These are phyloP conservation scores for Chenopodium berlandieri DNA, from an alignment of 148 eudicot species.

Conservation along the genomic window DNA sequence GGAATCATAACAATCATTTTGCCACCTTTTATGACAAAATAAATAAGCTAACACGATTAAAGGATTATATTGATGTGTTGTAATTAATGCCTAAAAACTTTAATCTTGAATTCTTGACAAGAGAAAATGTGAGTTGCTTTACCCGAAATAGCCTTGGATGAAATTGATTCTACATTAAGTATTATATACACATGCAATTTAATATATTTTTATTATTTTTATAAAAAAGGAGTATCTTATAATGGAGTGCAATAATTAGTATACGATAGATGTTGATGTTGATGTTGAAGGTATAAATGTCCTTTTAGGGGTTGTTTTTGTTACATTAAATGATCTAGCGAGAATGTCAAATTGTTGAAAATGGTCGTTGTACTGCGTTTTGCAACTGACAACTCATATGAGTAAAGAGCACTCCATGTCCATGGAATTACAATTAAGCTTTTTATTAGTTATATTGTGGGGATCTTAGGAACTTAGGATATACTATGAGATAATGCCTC, in stretches of 20 bases:
- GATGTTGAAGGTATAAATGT: constrained; percentile 14
- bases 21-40: no score
- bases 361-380: neutral
- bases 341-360: constrained; percentile 15
- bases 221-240: no score
- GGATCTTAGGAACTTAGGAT: neutral
- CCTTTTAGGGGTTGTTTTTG: neutral
- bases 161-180: neutral
- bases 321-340: constrained; percentile 5
- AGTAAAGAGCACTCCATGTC: constrained; percentile 18
- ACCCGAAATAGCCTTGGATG: no score
- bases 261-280: neutral
- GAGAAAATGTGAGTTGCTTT: no score
- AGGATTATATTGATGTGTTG: no score
- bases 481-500: constrained; percentile 18
- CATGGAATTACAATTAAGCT: constrained; percentile 7
- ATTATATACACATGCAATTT: neutral
- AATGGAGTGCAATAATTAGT: neutral
- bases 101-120: no score
- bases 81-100: no score
- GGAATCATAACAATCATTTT: no score
- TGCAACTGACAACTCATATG: constrained; percentile 18
- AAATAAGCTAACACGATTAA: no score
- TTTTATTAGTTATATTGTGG: neutral
- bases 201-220: no score